Base-by-base conservation (phyloP, 2,329 filamentous ascomycete species). In the Diplocarpon mali region DNA sequence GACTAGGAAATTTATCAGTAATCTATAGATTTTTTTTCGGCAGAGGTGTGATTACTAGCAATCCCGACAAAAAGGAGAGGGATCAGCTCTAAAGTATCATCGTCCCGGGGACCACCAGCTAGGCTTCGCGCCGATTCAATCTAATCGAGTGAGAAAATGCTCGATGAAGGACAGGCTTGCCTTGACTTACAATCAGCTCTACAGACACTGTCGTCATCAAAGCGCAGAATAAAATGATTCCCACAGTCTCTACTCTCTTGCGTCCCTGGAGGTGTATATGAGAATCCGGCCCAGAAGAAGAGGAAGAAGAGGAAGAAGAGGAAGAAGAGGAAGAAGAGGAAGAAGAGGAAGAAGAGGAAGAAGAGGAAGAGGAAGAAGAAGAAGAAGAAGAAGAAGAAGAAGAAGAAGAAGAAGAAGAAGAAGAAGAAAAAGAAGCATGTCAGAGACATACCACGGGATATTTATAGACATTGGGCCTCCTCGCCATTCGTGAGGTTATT, bases 151-250 rank as follows among this genome's bases (percentile, higher is more conserved):
- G 7, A 24, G 20, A 4, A 24, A 24, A 24, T 24, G 20, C 20
- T 24, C 20, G 4, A 24, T 24, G 20, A 24, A 24, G 3, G 20
- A 24, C 20, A 24, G 20, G 4, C 20, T 4, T 24, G 20, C 7
- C 20, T 7, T 24, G 4, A 60, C 69, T 60, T 61, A 73, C 72
- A 38, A 78, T 70, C 24, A 81, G 64, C 54, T 80, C 72, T 24
- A 80, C 74, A 38, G 78, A 75, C 3, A 80, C 76, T 0, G 76
- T 80, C 2, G 77, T 79, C 75, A 81, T 80, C 47, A 81, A 65
- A 35, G 76, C 75, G 50, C 76, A 79, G 60, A 81, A 81, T 37
- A 81, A 69, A 53, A 82, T 76, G 49, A 81, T 76, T 24, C 76
- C 77, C 46, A 80, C 69, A 2, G 77, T 79, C 62, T 81, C 77